Evolutionary conservation across 768 basidiomycete species (phyloP).

Genomic region (Rhizopogon vesiculosus): DNA sequence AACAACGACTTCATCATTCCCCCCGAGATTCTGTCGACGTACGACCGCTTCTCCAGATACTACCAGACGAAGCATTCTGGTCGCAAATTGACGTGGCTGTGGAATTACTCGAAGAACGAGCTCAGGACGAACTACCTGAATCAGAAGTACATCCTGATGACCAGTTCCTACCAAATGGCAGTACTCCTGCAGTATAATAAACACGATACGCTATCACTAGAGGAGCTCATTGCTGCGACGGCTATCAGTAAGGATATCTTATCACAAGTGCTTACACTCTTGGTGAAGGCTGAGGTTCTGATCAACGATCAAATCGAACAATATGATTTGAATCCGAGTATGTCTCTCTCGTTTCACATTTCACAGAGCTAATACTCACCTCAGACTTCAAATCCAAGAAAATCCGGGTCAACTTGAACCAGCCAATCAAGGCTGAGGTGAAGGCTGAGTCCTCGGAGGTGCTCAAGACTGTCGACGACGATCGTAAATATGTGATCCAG

Average conservation of each 20-base stretch:
- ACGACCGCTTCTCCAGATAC: conserved; percentile 88
- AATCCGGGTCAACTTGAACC: conserved; percentile 87
- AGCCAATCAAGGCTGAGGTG: conserved; percentile 91
- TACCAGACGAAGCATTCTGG: conserved; percentile 93
- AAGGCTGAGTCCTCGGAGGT: conserved; percentile 89
- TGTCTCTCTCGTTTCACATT: conserved; percentile 3
- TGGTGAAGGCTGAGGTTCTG: conserved; percentile 87
- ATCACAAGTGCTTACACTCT: conserved; percentile 53
- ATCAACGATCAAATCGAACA: conserved; percentile 85
- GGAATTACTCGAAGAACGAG: conserved; percentile 98
- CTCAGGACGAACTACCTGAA: conserved; percentile 88
- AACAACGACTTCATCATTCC: conserved; percentile 87
- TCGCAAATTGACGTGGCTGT: conserved; percentile 94
- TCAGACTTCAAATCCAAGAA: conserved; percentile 90
- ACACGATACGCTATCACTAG: conserved; percentile 78
- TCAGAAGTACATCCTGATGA: conserved; percentile 96
- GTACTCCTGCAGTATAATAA: conserved; percentile 94
- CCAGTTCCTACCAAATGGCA: conserved; percentile 91
- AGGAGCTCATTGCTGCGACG: conserved; percentile 78
- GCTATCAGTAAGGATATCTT: conserved; percentile 77
- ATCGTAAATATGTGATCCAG: conserved; percentile 94
- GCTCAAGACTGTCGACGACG: conserved; percentile 92
- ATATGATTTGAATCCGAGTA: conserved; percentile 88
- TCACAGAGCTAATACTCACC: neutral
- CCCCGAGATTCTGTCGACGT: conserved; percentile 79